phyloP scores from a whole-genome alignment of 1,139 yeast genomes.

The Suhomyces yuchorum region DNA sequence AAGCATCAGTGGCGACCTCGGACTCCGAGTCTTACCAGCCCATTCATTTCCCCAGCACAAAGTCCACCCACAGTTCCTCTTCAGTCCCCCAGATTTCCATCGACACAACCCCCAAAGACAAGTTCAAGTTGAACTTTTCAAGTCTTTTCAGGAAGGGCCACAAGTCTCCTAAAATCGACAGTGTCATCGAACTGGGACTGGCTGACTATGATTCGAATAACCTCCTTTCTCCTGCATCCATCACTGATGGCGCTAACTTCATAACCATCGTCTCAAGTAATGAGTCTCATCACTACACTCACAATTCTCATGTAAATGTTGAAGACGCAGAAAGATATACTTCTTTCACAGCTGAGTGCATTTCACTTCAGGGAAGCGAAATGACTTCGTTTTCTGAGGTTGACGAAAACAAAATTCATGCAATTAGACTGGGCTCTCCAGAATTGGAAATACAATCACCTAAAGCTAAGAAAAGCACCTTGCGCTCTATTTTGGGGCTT shows the following conservation, averaged over 20 bases:
- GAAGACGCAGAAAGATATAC: conserved; percentile 26
- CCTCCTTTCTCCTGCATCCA: conserved; percentile 13
- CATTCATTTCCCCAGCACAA: neutral
- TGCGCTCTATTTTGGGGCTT: conserved; percentile 7
- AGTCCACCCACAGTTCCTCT: neutral
- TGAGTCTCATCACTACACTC: conserved; percentile 11
- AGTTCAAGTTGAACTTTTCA: conserved; percentile 16
- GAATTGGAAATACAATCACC: conserved; percentile 1
- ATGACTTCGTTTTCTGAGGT: conserved; percentile 31
- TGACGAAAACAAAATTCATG: conserved; percentile 5
- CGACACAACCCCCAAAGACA: conserved; percentile 2
- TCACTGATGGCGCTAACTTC: conserved; percentile 18
- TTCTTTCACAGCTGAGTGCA: conserved; percentile 42
- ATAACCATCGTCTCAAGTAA: conserved; percentile 19
- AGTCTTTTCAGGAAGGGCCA: conserved; percentile 16
- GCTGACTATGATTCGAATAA: neutral
- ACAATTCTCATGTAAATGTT: conserved; percentile 8
- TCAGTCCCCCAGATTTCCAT: neutral
- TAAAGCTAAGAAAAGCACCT: conserved; percentile 4
- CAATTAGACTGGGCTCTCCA: conserved; percentile 6
- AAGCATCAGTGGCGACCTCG: neutral
- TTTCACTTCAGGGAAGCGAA: conserved; percentile 43
- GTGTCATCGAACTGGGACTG: neutral
- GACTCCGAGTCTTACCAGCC: neutral
- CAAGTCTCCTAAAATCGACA: conserved; percentile 1